Conservation (phyloP, 2,329 filamentous ascomycete genomes). For the Pseudocercospora pini-densiflorae region DNA sequence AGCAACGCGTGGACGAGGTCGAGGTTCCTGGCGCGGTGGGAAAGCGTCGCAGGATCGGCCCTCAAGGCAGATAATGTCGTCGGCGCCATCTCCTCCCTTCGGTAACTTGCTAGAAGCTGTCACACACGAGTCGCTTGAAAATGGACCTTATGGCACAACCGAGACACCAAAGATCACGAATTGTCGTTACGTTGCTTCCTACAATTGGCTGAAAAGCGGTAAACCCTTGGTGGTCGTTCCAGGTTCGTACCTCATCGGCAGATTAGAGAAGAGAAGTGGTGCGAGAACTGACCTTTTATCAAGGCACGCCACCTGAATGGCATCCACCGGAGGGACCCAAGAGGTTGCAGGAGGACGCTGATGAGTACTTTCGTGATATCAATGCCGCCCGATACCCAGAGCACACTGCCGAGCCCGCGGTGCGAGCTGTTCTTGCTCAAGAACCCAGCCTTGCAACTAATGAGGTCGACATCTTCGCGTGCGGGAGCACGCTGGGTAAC, state of each 20-base stretch:
- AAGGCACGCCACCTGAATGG: slow-evolving; percentile 59
- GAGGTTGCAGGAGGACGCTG: slow-evolving; percentile 51
- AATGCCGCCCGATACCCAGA: slow-evolving; percentile 57
- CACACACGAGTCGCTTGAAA: neutral
- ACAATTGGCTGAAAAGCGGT: slow-evolving; percentile 54
- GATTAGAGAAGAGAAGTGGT: neutral
- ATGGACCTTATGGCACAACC: slow-evolving; percentile 36
- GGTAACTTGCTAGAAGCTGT: neutral
- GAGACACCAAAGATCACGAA: slow-evolving; percentile 37
- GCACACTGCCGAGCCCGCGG: slow-evolving; percentile 58
- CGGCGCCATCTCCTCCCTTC: too few species aligned
- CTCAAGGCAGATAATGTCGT: too few species aligned
- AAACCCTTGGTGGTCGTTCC: slow-evolving; percentile 51
- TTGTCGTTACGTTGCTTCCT: slow-evolving; percentile 53
- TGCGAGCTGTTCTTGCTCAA: slow-evolving; percentile 48
- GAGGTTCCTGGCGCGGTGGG: too few species aligned
- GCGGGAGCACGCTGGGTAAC: slow-evolving; percentile 65
- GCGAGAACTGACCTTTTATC: neutral
- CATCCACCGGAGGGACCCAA: slow-evolving; percentile 45
- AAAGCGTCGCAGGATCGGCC: too few species aligned
- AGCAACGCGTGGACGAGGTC: too few species aligned
- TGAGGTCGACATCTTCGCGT: slow-evolving; percentile 61
- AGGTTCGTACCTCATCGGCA: slow-evolving; percentile 39
- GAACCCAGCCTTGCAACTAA: slow-evolving; percentile 43
- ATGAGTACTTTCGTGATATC: slow-evolving; percentile 58